These are phyloP conservation scores for Podospora pseudoanserina DNA, from an alignment of 495 filamentous ascomycete genomes.

Conservation along the genomic window DNA sequence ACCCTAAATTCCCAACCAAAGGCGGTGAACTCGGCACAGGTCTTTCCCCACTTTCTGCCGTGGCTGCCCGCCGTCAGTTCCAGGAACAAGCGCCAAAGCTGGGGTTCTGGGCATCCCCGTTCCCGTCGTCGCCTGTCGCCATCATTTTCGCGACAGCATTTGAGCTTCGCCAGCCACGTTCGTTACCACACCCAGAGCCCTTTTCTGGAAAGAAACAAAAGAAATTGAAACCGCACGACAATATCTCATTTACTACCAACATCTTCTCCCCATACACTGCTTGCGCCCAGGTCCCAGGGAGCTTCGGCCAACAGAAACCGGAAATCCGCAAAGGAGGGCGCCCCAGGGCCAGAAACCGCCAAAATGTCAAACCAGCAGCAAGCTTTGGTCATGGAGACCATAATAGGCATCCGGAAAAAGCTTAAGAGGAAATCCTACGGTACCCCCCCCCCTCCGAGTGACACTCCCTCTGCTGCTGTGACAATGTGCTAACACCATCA, in stretches of 20 bases:
- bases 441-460: constrained; percentile 5
- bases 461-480: not conserved
- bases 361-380: constrained; percentile 34
- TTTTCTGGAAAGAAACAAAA: not conserved
- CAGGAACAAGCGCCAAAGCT: constrained; percentile 3
- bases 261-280: not conserved
- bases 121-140: not conserved
- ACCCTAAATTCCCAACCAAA: not conserved
- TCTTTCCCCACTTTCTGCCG: constrained; percentile 13
- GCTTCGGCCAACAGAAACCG: not conserved
- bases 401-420: constrained; percentile 25
- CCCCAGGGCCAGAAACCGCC: not conserved
- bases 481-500: constrained; percentile 6
- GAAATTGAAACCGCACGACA: not conserved
- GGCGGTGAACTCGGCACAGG: not conserved
- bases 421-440: constrained; percentile 32
- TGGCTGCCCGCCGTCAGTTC: constrained; percentile 9
- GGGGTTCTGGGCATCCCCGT: not conserved
- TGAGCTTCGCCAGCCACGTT: not conserved
- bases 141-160: constrained; percentile 7
- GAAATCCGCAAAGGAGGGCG: not conserved
- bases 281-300: not conserved
- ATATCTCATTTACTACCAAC: not conserved
- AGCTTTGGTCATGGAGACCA: constrained; percentile 31
- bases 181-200: not conserved